phyloP scores from a whole-genome alignment of 1,284 basidiomycete species.

The Anthracocystis setariae region DNA sequence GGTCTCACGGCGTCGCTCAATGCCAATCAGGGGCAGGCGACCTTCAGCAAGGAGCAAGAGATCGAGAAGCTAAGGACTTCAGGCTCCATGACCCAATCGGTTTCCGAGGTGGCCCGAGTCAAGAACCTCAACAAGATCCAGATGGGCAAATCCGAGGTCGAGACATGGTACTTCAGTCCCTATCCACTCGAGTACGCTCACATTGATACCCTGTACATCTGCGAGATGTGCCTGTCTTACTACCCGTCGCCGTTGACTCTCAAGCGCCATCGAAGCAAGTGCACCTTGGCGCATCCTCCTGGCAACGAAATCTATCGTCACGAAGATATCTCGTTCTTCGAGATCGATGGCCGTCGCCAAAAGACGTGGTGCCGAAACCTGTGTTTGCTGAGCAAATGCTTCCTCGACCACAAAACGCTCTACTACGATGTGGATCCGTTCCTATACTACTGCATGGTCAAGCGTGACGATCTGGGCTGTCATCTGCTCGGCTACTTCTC shows the following conservation, averaged over 20 bases:
- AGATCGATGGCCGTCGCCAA: conserved; percentile 96
- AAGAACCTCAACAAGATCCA: conserved; percentile 97
- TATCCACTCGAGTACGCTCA: conserved; percentile 98
- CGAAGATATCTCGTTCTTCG: conserved; percentile 96
- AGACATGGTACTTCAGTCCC: conserved; percentile 99
- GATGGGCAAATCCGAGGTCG: conserved; percentile 94
- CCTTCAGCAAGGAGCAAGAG: conserved; percentile 91
- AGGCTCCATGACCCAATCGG: conserved; percentile 98
- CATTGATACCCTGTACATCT: conserved; percentile 92
- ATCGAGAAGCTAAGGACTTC: conserved; percentile 97
- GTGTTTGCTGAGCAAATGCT: conserved; percentile 95
- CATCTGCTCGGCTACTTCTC: conserved; percentile 98
- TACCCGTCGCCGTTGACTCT: conserved; percentile 55
- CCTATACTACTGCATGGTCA: conserved; percentile 96
- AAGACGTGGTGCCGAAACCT: conserved; percentile 97
- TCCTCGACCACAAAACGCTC: conserved; percentile 98
- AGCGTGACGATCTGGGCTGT: conserved; percentile 87
- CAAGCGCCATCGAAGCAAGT: conserved; percentile 84
- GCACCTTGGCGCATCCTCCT: conserved; percentile 92
- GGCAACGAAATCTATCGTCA: conserved; percentile 99
- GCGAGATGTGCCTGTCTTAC: conserved; percentile 85
- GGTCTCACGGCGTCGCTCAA: conserved; percentile 71
- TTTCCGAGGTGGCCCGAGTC: conserved; percentile 95
- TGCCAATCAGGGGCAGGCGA: conserved; percentile 68
- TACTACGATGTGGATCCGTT: conserved; percentile 99